Conservation (phyloP, 1,139 yeast genomes). For the Magnusiomyces sp. region DNA sequence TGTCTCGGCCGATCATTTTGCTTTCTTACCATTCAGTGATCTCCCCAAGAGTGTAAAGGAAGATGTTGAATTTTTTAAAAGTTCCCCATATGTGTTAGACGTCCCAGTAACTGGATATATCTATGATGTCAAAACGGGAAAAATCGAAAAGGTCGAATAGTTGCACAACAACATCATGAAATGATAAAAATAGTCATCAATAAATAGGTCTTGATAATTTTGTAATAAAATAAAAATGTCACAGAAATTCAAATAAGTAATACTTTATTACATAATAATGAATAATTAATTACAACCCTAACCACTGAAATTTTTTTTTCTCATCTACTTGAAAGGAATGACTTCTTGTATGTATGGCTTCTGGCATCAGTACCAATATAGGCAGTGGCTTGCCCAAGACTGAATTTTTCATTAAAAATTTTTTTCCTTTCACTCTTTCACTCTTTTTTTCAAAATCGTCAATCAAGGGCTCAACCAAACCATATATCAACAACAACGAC, state of each 20-base stretch:
- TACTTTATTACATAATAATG: neutral
- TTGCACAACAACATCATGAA: too few relatives aligned
- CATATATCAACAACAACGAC: too few relatives aligned
- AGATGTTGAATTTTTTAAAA: neutral
- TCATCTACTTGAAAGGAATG: too few relatives aligned
- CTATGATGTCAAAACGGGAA: slow-evolving; percentile 4
- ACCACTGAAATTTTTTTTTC: too few relatives aligned
- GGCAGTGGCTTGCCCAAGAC: too few relatives aligned
- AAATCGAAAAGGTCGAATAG: neutral
- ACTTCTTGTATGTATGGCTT: too few relatives aligned
- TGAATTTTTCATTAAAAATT: neutral
- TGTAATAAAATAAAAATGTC: neutral
- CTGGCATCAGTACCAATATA: too few relatives aligned
- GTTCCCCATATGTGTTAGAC: neutral
- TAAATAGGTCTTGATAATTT: too few relatives aligned
- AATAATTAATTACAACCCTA: too few relatives aligned
- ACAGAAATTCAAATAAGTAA: neutral
- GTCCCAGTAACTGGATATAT: slow-evolving; percentile 2
- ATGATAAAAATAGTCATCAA: neutral
- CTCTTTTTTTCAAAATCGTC: neutral
- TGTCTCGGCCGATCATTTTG: slow-evolving; percentile 1
- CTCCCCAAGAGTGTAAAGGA: neutral
- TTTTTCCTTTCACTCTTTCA: neutral
- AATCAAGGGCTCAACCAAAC: neutral
- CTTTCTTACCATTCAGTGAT: slow-evolving; percentile 1